Evolutionary conservation across 2,329 filamentous ascomycete species (phyloP).

Genomic region (Hymenoscyphus occultus): DNA sequence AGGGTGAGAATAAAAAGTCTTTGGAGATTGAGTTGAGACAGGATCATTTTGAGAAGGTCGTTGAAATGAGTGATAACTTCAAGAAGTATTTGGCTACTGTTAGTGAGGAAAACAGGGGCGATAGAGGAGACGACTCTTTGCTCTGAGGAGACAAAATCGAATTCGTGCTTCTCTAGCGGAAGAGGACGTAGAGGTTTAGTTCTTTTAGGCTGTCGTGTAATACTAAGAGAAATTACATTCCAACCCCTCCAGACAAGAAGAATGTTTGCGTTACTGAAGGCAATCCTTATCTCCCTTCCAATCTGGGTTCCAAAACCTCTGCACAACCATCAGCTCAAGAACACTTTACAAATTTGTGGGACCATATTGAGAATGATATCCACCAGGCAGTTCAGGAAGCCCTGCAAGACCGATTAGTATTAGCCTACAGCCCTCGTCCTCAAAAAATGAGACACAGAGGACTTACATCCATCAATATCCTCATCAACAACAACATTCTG

Average conservation of each 20-base stretch:
- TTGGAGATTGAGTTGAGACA: conserved; percentile 20
- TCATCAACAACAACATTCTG: conserved; percentile 47
- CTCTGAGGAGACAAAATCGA: conserved; percentile 9
- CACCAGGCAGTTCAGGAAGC: conserved; percentile 11
- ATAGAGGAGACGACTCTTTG: conserved; percentile 25
- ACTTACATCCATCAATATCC: conserved; percentile 48
- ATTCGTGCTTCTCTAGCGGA: neutral
- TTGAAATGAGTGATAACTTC: conserved; percentile 25
- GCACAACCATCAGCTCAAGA: neutral
- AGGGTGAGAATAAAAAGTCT: neutral
- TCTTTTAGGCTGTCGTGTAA: no score
- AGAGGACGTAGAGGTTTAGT: no score
- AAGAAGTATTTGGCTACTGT: conserved; percentile 26
- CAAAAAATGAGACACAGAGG: conserved; percentile 8
- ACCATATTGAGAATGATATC: conserved; percentile 11
- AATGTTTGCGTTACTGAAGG: no score
- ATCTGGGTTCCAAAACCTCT: neutral
- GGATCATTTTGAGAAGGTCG: conserved; percentile 28
- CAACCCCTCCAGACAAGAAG: no score
- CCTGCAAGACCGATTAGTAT: conserved; percentile 3
- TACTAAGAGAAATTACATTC: no score
- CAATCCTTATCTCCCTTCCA: no score
- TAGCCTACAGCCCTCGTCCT: conserved; percentile 7
- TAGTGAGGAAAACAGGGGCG: conserved; percentile 16
- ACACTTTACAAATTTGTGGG: neutral